Base-by-base conservation (phyloP, 2,329 filamentous ascomycete species). In the Truncatella angustata region DNA sequence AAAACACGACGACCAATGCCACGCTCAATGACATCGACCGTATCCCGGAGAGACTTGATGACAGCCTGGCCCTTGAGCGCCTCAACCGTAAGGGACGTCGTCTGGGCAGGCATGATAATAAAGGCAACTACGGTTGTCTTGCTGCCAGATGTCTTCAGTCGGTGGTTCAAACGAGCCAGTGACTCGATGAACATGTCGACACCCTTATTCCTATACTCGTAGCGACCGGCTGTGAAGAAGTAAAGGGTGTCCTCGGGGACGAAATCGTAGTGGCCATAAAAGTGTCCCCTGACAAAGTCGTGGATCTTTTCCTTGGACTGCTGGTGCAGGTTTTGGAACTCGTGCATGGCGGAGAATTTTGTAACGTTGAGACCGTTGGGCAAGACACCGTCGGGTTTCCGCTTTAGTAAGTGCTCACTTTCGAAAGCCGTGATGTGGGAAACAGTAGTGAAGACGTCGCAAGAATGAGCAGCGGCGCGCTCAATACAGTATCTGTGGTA, bases 181-280 rank as follows among this genome's bases (percentile, higher is more conserved):
- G 92, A 94, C 73, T 99, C 94, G 61, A 99, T 96, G 72, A 97
- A 99, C 94, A 99, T 97, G 72, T 99, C 94, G 9, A 97, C 93
- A 66, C 94, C 94, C 75, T 99, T 99, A 68, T 99, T 99, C 58
- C 94, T 81, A 80, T 93, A 99, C 72, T 99, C 94, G 66, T 99
- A 99, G 57, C 94, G 88, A 54, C 94, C 94, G 5, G 94, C 89
- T 3, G 92, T 99, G 78, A 99, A 99, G 74, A 97, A 88, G 74
- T 97, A 99, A 32, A 99, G 82, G 0, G 94, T 99, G 72, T 97
- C 96, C 55, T 97, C 92, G 12, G 91, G 86, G 56, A 97, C 91
- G 60, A 97, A 97, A 67, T 99, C 92, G 69, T 96, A 95, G 74
- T 97, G 92, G 10, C 94, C 94, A 67, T 97, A 97, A 73, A 99